Evolutionary conservation across 441 rosid genomes (phyloP).

Genomic region (Raphanus hybrid): DNA sequence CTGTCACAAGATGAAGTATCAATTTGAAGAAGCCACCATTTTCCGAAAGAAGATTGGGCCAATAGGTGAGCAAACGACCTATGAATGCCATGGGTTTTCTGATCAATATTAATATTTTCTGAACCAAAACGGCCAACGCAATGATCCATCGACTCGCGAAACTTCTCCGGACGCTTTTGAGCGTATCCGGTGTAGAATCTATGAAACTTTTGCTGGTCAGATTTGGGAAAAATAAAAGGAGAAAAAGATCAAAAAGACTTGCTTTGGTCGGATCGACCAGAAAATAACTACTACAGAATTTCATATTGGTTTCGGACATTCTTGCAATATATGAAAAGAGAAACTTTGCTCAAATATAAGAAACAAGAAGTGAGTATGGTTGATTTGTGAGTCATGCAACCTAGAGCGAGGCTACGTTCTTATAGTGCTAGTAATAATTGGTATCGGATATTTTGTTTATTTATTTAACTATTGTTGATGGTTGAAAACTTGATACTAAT

Average conservation of each 20-base stretch:
- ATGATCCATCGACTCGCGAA: conserved; percentile 53
- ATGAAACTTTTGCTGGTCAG: conserved; percentile 47
- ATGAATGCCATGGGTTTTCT: conserved; percentile 49
- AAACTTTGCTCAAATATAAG: conserved; percentile 6
- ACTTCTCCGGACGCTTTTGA: conserved; percentile 42
- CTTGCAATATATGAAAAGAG: conserved; percentile 5
- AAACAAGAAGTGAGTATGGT: conserved; percentile 3
- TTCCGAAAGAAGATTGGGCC: conserved; percentile 47
- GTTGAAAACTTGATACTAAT: neutral
- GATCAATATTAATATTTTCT: conserved; percentile 43
- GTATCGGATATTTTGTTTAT: neutral
- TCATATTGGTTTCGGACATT: conserved; percentile 31
- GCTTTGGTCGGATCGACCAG: conserved; percentile 47
- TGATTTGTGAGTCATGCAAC: conserved; percentile 37
- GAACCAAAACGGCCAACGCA: conserved; percentile 50
- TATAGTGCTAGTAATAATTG: conserved; percentile 38
- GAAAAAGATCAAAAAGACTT: conserved; percentile 53
- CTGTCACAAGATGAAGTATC: conserved; percentile 40
- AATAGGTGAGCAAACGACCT: conserved; percentile 48
- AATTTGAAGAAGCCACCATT: conserved; percentile 56
- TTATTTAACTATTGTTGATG: neutral
- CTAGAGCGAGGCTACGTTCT: conserved; percentile 24
- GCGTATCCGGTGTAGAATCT: conserved; percentile 47
- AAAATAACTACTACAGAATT: conserved; percentile 33
- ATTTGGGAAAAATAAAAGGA: conserved; percentile 45